phyloP scores from a whole-genome alignment of 345 rosid species.

The Psidium guajava region DNA sequence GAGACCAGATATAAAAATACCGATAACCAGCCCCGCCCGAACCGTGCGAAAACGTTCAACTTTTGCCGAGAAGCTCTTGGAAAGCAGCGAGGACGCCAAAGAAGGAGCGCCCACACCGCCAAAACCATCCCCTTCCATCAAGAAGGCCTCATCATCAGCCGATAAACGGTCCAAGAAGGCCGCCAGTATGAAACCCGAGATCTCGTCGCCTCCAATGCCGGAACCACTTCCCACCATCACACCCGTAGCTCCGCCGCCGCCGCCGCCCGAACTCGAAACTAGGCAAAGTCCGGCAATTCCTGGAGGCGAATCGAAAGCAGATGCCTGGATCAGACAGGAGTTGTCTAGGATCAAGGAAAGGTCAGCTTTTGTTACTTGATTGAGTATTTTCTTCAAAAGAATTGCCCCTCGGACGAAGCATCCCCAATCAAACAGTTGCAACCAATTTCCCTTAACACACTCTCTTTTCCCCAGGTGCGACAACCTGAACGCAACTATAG shows the following conservation, averaged over 20 bases:
- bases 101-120: not conserved
- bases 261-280: not conserved
- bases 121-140: constrained; percentile 8
- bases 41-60: not conserved
- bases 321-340: constrained; percentile 52
- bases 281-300: constrained; percentile 4
- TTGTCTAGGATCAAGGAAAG: constrained; percentile 30
- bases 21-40: not conserved
- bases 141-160: constrained; percentile 11
- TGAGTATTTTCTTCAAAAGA: not conserved
- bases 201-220: not conserved
- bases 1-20: not conserved
- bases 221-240: constrained; percentile 6
- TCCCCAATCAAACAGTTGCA: not conserved
- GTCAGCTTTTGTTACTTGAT: constrained; percentile 13
- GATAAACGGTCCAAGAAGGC: constrained; percentile 9
- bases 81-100: not conserved
- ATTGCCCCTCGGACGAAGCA: not conserved
- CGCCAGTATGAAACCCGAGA: constrained; percentile 2
- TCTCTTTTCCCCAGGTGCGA: constrained; percentile 32
- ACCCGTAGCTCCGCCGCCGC: constrained; percentile 2
- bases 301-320: constrained; percentile 22
- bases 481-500: constrained; percentile 27
- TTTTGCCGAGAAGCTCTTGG: not conserved
- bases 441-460: not conserved